Evolutionary conservation across 1,139 yeast species (phyloP).

Genomic region (Ogataea hybrid): DNA sequence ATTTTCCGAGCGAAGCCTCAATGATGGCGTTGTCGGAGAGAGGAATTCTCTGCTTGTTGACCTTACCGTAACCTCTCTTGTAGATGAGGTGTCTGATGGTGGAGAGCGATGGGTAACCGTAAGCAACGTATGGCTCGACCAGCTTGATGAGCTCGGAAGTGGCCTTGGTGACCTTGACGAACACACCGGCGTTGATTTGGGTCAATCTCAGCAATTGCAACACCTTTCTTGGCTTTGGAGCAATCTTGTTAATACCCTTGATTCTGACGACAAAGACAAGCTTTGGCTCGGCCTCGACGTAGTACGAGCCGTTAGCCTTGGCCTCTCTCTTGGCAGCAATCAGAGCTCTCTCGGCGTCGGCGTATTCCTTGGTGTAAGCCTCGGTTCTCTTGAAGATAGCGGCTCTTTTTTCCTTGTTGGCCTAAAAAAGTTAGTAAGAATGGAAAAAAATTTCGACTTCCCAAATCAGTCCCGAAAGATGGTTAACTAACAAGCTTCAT

Average conservation of each 20-base stretch:
- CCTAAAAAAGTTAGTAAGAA: constrained; percentile 50
- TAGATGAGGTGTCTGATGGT: constrained; percentile 95
- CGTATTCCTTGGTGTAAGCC: constrained; percentile 97
- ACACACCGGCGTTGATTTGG: constrained; percentile 98
- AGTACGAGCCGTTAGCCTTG: constrained; percentile 93
- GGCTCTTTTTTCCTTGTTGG: constrained; percentile 89
- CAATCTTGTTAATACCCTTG: constrained; percentile 99
- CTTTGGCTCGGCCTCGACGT: constrained; percentile 96
- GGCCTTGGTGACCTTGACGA: constrained; percentile 98
- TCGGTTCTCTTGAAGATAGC: constrained; percentile 97
- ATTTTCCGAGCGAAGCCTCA: constrained; percentile 92
- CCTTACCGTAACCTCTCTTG: constrained; percentile 99
- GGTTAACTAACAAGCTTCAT: constrained; percentile 97
- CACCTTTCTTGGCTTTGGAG: constrained; percentile 99
- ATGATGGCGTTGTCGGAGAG: constrained; percentile 91
- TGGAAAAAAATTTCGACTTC: background rate
- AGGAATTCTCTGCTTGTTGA: constrained; percentile 97
- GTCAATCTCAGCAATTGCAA: constrained; percentile 96
- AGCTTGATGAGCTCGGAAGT: constrained; percentile 94
- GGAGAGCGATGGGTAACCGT: constrained; percentile 98
- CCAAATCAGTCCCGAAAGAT: constrained; percentile 97
- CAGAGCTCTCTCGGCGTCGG: constrained; percentile 90
- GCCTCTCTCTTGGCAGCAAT: constrained; percentile 95
- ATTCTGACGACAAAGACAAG: constrained; percentile 97
- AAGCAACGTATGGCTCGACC: constrained; percentile 99